phyloP scores from a whole-genome alignment of 2,329 filamentous ascomycete genomes.

The Pseudogymnoascus sp. region DNA sequence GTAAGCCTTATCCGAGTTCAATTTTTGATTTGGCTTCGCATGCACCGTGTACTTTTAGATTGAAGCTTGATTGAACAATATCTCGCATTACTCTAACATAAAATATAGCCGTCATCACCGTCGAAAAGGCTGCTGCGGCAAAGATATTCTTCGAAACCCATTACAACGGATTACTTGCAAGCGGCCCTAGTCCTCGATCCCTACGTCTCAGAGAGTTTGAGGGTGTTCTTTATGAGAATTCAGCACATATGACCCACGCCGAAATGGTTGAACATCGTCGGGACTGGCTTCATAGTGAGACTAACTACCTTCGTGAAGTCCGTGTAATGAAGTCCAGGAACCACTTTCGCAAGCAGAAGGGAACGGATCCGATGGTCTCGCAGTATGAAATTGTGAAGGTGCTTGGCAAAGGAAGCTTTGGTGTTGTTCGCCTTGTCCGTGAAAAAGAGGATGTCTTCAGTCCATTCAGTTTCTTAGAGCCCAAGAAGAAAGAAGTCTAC shows the following conservation, averaged over 20 bases:
- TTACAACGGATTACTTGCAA: constrained; percentile 63
- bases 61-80: background rate
- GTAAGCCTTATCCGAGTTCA: constrained; percentile 16
- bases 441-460: constrained; percentile 42
- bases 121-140: constrained; percentile 71
- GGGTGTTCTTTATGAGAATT: constrained; percentile 49
- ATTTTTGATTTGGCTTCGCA: background rate
- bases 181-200: constrained; percentile 49
- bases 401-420: constrained; percentile 90
- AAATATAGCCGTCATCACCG: constrained; percentile 43
- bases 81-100: background rate
- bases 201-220: constrained; percentile 58
- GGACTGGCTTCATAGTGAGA: constrained; percentile 62
- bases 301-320: constrained; percentile 65
- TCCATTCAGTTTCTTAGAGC: constrained; percentile 14
- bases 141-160: constrained; percentile 84
- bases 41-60: no score
- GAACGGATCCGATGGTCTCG: constrained; percentile 45
- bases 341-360: constrained; percentile 24
- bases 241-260: constrained; percentile 38
- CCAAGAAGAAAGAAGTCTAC: constrained; percentile 57
- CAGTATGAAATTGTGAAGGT: constrained; percentile 78
- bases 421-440: constrained; percentile 78
- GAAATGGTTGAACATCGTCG: constrained; percentile 49
- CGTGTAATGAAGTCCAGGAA: constrained; percentile 63